Percentiles rank a stretch among this genome's conserved stretches.
phyloP scores from a whole-genome alignment of 2,329 filamentous ascomycete species.

The Botryotinia narcissicola region DNA sequence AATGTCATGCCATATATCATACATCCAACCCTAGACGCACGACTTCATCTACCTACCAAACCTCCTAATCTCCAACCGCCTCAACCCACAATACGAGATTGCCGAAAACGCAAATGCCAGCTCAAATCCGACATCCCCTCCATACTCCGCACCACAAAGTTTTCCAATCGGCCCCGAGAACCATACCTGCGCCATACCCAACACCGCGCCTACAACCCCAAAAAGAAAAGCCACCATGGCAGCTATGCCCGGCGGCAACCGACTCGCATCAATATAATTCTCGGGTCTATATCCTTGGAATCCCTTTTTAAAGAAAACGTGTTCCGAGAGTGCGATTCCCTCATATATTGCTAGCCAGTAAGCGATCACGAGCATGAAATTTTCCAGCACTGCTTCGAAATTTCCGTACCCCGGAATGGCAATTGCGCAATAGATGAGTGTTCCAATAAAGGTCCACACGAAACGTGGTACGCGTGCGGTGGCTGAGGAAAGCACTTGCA shows the following conservation, averaged over 20 bases:
- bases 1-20: not conserved
- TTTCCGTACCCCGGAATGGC: conserved; percentile 66
- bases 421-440: conserved; percentile 63
- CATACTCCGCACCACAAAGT: conserved; percentile 37
- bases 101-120: conserved; percentile 61
- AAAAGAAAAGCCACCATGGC: conserved; percentile 61
- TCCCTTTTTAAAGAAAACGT: conserved; percentile 61
- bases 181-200: conserved; percentile 70
- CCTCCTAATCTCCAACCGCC: conserved; percentile 42
- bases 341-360: conserved; percentile 77
- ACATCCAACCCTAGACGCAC: not conserved
- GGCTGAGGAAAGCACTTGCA: conserved; percentile 61
- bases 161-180: conserved; percentile 65
- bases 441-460: conserved; percentile 62
- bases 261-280: conserved; percentile 54
- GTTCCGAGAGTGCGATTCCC: conserved; percentile 46
- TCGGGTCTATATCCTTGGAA: conserved; percentile 58
- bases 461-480: conserved; percentile 64
- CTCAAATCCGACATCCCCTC: conserved; percentile 63
- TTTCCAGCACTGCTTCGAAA: conserved; percentile 63
- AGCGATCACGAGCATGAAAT: conserved; percentile 67
- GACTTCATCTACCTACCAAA: conserved; percentile 40
- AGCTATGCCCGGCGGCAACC: conserved; percentile 62
- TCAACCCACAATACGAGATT: conserved; percentile 49
- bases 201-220: conserved; percentile 63